These are phyloP conservation scores for Ascochyta koolunga DNA, from an alignment of 2,329 filamentous ascomycete genomes.

Conservation along the genomic window DNA sequence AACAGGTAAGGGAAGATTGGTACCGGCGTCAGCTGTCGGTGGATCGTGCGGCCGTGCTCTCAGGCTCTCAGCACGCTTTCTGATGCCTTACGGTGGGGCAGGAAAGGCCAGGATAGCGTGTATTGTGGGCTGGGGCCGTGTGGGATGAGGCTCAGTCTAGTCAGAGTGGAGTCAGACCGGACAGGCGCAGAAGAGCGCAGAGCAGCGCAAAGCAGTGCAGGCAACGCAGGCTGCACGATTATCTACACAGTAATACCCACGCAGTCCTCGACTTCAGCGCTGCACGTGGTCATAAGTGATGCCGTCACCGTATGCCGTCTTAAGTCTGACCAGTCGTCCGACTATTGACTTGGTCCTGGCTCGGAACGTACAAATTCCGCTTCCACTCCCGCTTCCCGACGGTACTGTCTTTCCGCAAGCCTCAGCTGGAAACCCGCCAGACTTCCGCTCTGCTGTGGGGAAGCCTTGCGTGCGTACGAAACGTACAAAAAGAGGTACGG, in stretches of 20 bases:
- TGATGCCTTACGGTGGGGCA: too few species aligned
- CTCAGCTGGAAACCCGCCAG: slow-evolving; percentile 1
- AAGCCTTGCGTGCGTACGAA: not conserved
- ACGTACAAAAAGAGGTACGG: too few species aligned
- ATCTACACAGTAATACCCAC: slow-evolving; percentile 1
- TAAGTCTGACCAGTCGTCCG: not conserved
- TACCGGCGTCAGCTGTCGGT: slow-evolving; percentile 25
- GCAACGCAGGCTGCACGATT: not conserved
- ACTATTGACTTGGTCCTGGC: not conserved
- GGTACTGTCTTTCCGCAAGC: not conserved
- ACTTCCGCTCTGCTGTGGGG: slow-evolving; percentile 6
- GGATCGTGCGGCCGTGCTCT: slow-evolving; percentile 24
- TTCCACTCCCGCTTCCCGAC: not conserved
- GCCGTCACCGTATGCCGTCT: slow-evolving; percentile 30
- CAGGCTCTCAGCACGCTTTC: not conserved
- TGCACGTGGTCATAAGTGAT: slow-evolving; percentile 27
- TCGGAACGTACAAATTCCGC: slow-evolving; percentile 26
- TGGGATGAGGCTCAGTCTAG: too few species aligned
- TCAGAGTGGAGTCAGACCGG: slow-evolving; percentile 1
- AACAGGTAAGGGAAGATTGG: slow-evolving; percentile 38
- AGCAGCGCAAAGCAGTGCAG: too few species aligned
- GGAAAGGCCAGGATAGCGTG: too few species aligned
- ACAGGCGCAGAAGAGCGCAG: too few species aligned
- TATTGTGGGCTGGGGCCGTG: too few species aligned
- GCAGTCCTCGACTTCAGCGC: too few species aligned